phyloP scores from a whole-genome alignment of 148 eudicot genomes.

The Rhododendron mucronatum region DNA sequence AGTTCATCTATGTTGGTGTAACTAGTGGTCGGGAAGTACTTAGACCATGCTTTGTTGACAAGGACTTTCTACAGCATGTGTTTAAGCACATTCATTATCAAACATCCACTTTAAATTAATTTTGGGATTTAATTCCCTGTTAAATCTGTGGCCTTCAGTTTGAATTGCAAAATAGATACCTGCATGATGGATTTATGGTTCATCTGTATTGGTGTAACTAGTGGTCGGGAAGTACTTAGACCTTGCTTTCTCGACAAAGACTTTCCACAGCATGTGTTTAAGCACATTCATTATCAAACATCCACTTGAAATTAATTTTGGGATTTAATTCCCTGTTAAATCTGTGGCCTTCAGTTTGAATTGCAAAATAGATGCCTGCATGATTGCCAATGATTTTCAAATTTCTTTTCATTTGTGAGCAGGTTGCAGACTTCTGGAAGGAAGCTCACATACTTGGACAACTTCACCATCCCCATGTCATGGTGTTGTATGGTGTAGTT shows the following conservation, averaged over 20 bases:
- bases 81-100: neutral
- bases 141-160: neutral
- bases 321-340: neutral
- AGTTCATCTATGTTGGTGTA: neutral
- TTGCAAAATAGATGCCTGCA: neutral
- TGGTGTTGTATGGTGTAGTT: slow-evolving; percentile 44
- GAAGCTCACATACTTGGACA: slow-evolving; percentile 44
- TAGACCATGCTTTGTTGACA: neutral
- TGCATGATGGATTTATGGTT: neutral
- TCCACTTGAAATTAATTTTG: neutral
- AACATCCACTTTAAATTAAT: neutral
- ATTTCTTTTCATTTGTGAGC: neutral
- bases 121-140: neutral
- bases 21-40: neutral
- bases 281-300: neutral
- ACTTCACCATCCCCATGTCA: slow-evolving; percentile 43
- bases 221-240: neutral
- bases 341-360: neutral
- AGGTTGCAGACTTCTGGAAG: slow-evolving; percentile 47
- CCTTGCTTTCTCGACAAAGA: neutral
- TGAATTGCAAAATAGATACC: neutral
- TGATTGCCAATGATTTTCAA: neutral
- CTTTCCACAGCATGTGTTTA: neutral
- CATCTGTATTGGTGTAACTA: neutral
- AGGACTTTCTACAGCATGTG: neutral